phyloP scores from a whole-genome alignment of 106 monocot species.

The Hemerocallis citrina region DNA sequence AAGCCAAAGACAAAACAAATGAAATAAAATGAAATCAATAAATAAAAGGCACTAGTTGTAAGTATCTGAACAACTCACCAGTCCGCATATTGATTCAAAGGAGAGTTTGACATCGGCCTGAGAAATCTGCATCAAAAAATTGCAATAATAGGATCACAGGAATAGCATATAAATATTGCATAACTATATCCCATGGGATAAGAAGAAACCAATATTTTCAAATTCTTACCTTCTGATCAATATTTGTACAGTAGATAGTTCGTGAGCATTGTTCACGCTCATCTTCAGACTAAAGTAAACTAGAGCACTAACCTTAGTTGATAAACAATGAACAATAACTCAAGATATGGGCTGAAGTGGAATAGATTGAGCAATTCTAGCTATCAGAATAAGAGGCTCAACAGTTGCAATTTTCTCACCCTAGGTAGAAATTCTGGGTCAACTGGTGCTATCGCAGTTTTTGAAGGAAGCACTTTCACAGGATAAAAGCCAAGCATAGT shows the following conservation, averaged over 20 bases:
- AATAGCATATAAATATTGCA: background rate
- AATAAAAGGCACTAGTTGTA: too few relatives aligned
- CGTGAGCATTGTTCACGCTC: constrained; percentile 40
- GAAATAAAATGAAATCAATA: too few relatives aligned
- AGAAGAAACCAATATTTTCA: too few relatives aligned
- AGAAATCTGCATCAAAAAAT: constrained; percentile 19
- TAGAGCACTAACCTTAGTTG: background rate
- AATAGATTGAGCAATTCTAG: background rate
- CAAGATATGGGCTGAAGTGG: background rate
- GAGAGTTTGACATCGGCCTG: constrained; percentile 34
- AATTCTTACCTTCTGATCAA: constrained; percentile 36
- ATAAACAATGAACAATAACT: background rate
- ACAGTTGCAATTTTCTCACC: constrained; percentile 13
- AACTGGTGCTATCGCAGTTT: constrained; percentile 47
- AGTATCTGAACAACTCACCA: constrained; percentile 17
- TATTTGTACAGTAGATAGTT: constrained; percentile 50
- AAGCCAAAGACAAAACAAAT: too few relatives aligned
- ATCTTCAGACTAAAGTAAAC: constrained; percentile 30
- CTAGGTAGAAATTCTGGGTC: constrained; percentile 28
- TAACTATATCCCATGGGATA: background rate
- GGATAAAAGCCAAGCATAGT: constrained; percentile 47
- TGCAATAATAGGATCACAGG: background rate
- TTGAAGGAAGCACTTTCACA: constrained; percentile 46
- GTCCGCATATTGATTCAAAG: constrained; percentile 35
- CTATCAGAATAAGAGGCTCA: background rate